A percentile compares a stretch with the other conserved stretches of the same genome.
Conservation (phyloP, 2,329 filamentous ascomycete genomes). For the Penicillium hesseltinei region DNA sequence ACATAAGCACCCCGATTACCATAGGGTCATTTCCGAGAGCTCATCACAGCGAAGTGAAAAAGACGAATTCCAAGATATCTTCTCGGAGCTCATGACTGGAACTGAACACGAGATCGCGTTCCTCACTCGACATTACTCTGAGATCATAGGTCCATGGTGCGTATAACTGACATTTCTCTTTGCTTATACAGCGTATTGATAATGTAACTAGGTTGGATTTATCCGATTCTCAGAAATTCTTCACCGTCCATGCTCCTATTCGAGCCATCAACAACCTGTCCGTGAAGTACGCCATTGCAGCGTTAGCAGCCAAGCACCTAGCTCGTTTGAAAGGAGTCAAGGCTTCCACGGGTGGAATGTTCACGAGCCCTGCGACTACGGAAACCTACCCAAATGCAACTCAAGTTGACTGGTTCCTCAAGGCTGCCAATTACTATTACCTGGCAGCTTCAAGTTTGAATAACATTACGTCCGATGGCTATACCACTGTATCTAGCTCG, state of each 20-base stretch:
- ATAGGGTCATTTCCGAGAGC: slow-evolving; percentile 10
- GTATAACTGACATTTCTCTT: background rate
- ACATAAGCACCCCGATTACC: slow-evolving; percentile 1
- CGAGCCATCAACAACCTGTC: slow-evolving; percentile 36
- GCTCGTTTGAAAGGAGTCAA: slow-evolving; percentile 33
- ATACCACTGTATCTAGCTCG: slow-evolving; percentile 31
- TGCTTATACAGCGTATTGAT: slow-evolving; percentile 11
- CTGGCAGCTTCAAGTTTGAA: slow-evolving; percentile 53
- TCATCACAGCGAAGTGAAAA: slow-evolving; percentile 25
- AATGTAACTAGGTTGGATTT: slow-evolving; percentile 33
- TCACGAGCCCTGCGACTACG: slow-evolving; percentile 48
- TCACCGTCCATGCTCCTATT: slow-evolving; percentile 38
- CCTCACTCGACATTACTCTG: slow-evolving; percentile 38
- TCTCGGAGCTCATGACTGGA: slow-evolving; percentile 39
- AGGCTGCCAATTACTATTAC: slow-evolving; percentile 61
- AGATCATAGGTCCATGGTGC: slow-evolving; percentile 38
- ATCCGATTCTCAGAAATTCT: slow-evolving; percentile 42
- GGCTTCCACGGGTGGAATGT: slow-evolving; percentile 20
- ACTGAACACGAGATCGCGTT: slow-evolving; percentile 41
- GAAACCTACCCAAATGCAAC: slow-evolving; percentile 51
- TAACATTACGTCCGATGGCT: slow-evolving; percentile 35
- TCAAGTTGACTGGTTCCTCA: slow-evolving; percentile 58
- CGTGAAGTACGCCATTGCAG: slow-evolving; percentile 39
- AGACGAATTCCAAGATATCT: slow-evolving; percentile 36
- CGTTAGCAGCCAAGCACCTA: slow-evolving; percentile 43